A percentile compares a stretch with the other conserved stretches of the same genome.
Conservation (phyloP, 2,329 filamentous ascomycete species). For the Trichocomaceae sp. region DNA sequence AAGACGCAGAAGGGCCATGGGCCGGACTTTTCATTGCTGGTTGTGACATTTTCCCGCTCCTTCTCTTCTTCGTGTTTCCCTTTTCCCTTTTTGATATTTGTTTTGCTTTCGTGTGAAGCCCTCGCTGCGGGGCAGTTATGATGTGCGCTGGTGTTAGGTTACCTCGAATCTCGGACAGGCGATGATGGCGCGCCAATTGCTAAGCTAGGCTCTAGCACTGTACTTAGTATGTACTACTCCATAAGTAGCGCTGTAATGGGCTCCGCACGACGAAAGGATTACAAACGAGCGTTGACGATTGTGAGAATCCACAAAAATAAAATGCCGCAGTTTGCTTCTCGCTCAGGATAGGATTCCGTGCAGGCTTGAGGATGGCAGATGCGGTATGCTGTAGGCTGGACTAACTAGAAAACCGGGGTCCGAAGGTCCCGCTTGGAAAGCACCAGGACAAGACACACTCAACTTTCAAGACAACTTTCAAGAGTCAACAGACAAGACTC, state of each 20-base stretch:
- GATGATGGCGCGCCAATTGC: neutral
- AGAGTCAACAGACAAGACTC: too few species aligned
- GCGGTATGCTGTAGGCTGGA: too few species aligned
- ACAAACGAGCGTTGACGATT: neutral
- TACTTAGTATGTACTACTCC: neutral
- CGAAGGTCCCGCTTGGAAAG: too few species aligned
- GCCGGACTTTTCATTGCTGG: conserved; percentile 1
- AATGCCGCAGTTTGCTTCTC: too few species aligned
- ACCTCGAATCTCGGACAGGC: neutral
- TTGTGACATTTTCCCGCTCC: neutral
- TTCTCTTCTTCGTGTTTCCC: neutral
- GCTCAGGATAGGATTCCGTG: too few species aligned
- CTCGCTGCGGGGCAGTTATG: conserved; percentile 1
- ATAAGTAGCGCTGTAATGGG: neutral
- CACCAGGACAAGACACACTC: neutral
- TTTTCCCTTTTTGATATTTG: neutral
- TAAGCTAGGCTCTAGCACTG: too few species aligned
- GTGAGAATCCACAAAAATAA: neutral
- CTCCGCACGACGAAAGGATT: conserved; percentile 3
- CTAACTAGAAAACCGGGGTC: too few species aligned
- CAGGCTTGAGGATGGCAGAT: too few species aligned
- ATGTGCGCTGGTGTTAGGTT: neutral
- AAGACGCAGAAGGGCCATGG: conserved; percentile 11
- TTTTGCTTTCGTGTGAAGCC: neutral
- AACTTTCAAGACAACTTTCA: too few species aligned